Evolutionary conservation across 306 rosid species (phyloP).

Genomic region (Coriaria nepalensis): DNA sequence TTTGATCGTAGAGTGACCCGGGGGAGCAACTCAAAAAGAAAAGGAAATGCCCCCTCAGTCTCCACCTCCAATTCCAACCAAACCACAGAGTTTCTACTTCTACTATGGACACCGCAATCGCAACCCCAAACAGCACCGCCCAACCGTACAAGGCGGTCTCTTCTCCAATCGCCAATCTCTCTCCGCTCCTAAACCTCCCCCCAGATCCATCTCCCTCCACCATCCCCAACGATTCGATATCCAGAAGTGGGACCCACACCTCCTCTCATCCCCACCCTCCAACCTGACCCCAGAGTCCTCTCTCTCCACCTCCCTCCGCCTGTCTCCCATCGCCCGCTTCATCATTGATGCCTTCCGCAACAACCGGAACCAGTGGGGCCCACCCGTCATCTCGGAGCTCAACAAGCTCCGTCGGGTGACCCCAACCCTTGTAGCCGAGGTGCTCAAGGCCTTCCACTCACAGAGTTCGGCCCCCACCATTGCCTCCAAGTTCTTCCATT

Average conservation of each 20-base stretch:
- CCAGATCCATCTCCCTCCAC: conserved; percentile 13
- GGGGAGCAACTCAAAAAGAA: too few relatives aligned
- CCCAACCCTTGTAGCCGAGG: conserved; percentile 58
- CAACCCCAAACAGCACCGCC: conserved; percentile 60
- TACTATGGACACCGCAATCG: conserved; percentile 83
- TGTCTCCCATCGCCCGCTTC: conserved; percentile 70
- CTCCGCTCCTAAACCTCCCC: conserved; percentile 10
- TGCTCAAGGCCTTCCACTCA: conserved; percentile 31
- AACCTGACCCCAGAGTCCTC: background rate
- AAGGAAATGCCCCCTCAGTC: conserved; percentile 50
- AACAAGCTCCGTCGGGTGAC: conserved; percentile 68
- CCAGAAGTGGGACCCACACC: conserved; percentile 60
- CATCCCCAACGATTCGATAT: conserved; percentile 28
- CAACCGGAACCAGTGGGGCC: conserved; percentile 44
- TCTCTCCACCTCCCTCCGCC: conserved; percentile 27
- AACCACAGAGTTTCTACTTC: conserved; percentile 35
- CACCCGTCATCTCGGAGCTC: conserved; percentile 45
- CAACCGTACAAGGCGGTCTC: conserved; percentile 59
- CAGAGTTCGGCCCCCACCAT: conserved; percentile 24
- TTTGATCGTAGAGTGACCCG: too few relatives aligned
- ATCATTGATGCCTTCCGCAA: conserved; percentile 51
- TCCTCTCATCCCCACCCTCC: conserved; percentile 17
- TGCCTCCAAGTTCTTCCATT: conserved; percentile 65
- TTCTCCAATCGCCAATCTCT: conserved; percentile 43
- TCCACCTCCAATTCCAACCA: conserved; percentile 14